phyloP scores from a whole-genome alignment of 495 filamentous ascomycete genomes.

The Astrocystis sublimbata region DNA sequence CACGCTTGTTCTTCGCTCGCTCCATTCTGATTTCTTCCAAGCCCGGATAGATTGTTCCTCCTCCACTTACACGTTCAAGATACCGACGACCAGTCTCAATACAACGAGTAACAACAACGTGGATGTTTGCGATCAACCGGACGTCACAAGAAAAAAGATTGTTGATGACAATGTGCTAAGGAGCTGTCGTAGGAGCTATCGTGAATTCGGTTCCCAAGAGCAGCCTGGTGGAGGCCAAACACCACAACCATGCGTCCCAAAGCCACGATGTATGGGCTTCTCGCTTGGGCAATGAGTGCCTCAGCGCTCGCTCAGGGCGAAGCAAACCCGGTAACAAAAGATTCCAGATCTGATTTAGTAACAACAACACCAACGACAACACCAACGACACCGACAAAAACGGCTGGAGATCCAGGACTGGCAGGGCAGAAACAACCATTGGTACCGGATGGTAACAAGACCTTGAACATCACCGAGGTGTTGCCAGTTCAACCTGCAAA shows the following conservation, averaged over 20 bases:
- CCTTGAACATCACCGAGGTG: too few relatives aligned
- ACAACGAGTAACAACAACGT: neutral
- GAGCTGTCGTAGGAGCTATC: slow-evolving; percentile 20
- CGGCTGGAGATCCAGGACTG: too few relatives aligned
- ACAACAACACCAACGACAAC: too few relatives aligned
- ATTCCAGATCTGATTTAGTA: neutral
- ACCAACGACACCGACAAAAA: too few relatives aligned
- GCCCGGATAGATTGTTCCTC: neutral
- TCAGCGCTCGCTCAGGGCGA: neutral
- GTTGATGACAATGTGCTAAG: neutral
- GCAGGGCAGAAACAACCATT: too few relatives aligned
- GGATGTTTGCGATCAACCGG: neutral
- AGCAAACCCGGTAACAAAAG: neutral
- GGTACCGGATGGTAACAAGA: too few relatives aligned
- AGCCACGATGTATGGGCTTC: slow-evolving; percentile 27
- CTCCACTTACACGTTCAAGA: neutral
- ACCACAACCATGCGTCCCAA: slow-evolving; percentile 32
- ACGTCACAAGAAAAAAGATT: neutral
- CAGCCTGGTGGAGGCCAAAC: slow-evolving; percentile 21
- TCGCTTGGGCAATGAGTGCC: slow-evolving; percentile 23
- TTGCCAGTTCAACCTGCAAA: too few relatives aligned
- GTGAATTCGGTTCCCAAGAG: slow-evolving; percentile 21
- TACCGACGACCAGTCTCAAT: neutral
- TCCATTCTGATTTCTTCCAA: slow-evolving; percentile 4
- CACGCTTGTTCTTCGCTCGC: neutral